A percentile compares a stretch with the other conserved stretches of the same genome.
These are phyloP conservation scores for Phalaenopsis hybrid DNA, from an alignment of 116 monocot species.

Conservation along the genomic window DNA sequence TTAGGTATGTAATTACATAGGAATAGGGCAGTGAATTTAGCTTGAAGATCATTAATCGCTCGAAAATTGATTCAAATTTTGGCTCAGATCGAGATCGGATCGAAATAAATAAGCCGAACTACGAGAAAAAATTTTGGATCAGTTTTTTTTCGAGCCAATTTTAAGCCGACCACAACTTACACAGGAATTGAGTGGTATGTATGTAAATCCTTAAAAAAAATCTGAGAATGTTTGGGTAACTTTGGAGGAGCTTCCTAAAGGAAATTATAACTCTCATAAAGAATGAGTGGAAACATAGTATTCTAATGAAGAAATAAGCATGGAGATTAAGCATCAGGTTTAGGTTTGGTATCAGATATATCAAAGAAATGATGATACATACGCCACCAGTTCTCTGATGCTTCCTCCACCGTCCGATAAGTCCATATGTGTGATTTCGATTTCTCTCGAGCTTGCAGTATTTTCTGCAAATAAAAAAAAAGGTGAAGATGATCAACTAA, in stretches of 20 bases:
- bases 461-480: constrained; percentile 32
- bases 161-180: no score
- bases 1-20: no score
- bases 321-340: constrained; percentile 13
- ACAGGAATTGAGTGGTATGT: no score
- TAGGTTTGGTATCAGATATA: neutral
- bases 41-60: no score
- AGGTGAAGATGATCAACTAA: no score
- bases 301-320: neutral
- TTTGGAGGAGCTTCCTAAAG: neutral
- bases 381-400: constrained; percentile 72
- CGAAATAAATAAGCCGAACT: no score
- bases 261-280: neutral
- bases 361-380: constrained; percentile 43
- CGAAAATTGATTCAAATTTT: no score
- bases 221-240: neutral
- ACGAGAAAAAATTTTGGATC: no score
- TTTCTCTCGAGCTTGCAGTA: constrained; percentile 59
- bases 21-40: no score
- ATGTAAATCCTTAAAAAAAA: no score
- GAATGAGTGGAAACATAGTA: neutral
- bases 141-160: no score
- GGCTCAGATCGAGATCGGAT: no score
- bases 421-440: constrained; percentile 76
- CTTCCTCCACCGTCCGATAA: constrained; percentile 78